Evolutionary conservation across 805 yeast species (phyloP).

Genomic region (Metschnikowia anglica): DNA sequence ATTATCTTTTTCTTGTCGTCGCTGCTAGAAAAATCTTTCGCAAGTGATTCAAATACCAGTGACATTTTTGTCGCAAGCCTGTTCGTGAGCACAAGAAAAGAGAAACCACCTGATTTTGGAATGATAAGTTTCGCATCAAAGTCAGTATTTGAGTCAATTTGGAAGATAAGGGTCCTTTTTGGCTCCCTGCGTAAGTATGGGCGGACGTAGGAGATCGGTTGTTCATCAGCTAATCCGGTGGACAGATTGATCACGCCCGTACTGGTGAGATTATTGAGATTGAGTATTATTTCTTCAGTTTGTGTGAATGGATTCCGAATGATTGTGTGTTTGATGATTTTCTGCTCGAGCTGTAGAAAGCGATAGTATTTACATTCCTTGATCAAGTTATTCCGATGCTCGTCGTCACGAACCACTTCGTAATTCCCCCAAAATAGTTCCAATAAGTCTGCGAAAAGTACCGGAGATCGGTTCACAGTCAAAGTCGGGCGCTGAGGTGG

Average conservation of each 20-base stretch:
- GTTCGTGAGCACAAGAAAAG: constrained; percentile 29
- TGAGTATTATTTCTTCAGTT: constrained; percentile 57
- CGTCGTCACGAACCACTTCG: constrained; percentile 47
- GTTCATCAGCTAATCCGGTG: constrained; percentile 21
- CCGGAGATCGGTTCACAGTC: constrained; percentile 51
- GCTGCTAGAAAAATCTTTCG: constrained; percentile 21
- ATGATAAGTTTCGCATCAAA: constrained; percentile 36
- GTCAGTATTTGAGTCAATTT: constrained; percentile 26
- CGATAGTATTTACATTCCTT: constrained; percentile 77
- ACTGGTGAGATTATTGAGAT: constrained; percentile 45
- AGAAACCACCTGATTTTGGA: constrained; percentile 27
- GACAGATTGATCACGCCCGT: constrained; percentile 33
- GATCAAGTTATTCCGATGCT: constrained; percentile 56
- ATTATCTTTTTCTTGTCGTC: constrained; percentile 21
- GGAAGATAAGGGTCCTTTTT: constrained; percentile 30
- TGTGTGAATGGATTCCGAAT: constrained; percentile 49
- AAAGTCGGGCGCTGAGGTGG: constrained; percentile 69
- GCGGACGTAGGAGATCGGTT: constrained; percentile 30
- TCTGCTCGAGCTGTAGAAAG: constrained; percentile 72
- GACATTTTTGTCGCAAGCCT: constrained; percentile 24
- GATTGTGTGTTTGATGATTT: constrained; percentile 53
- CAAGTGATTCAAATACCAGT: constrained; percentile 26
- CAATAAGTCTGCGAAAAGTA: constrained; percentile 55
- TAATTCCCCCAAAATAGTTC: constrained; percentile 55
- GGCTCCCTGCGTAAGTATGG: constrained; percentile 38